Evolutionary conservation across 495 filamentous ascomycete genomes (phyloP).

Genomic region (Penicillium subrubescens): DNA sequence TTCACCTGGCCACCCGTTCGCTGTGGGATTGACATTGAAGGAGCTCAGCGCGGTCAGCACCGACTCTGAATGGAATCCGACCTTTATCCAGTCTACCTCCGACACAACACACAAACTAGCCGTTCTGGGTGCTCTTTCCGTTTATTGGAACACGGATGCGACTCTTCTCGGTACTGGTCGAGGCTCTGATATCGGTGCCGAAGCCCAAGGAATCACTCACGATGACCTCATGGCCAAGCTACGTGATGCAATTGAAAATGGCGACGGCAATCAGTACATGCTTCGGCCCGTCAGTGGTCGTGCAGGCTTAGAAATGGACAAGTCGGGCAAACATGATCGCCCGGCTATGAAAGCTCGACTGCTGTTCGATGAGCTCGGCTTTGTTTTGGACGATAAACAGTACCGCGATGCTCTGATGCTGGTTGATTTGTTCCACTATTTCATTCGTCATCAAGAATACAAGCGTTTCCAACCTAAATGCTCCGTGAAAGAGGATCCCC

Average conservation of each 20-base stretch:
- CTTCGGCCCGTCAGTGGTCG: constrained; percentile 92
- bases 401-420: constrained; percentile 97
- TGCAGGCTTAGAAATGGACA: constrained; percentile 89
- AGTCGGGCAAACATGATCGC: constrained; percentile 75
- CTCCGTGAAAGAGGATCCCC: constrained; percentile 84
- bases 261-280: constrained; percentile 86
- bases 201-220: constrained; percentile 67
- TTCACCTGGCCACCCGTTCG: constrained; percentile 92
- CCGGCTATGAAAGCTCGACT: constrained; percentile 90
- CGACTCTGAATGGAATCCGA: constrained; percentile 88
- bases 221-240: constrained; percentile 76
- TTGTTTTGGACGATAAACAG: constrained; percentile 93
- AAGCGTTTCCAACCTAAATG: constrained; percentile 88
- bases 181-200: constrained; percentile 59
- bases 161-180: constrained; percentile 75
- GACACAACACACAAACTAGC: constrained; percentile 89
- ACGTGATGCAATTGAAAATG: constrained; percentile 71
- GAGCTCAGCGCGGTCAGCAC: constrained; percentile 97
- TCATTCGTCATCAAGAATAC: constrained; percentile 96
- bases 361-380: constrained; percentile 92
- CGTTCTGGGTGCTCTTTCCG: constrained; percentile 78
- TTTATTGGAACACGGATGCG: constrained; percentile 98
- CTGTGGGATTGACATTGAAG: constrained; percentile 84
- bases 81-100: constrained; percentile 85
- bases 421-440: constrained; percentile 97